Evolutionary conservation across 2,329 filamentous ascomycete genomes (phyloP).

Genomic region (Cladophialophora carrionii): DNA sequence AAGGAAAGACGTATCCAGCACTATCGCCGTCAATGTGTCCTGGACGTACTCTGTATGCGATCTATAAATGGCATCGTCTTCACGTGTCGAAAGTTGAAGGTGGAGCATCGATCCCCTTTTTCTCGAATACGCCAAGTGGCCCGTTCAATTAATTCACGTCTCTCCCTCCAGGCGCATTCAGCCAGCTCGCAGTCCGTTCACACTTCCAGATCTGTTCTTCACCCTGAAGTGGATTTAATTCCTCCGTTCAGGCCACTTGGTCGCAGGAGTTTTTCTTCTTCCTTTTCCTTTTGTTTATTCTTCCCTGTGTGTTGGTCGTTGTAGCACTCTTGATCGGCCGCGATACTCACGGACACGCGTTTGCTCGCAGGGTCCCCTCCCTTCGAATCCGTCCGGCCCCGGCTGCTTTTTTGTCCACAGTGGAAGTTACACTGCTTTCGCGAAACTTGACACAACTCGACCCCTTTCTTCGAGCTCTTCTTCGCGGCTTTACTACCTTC

Average conservation of each 20-base stretch:
- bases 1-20: not conserved
- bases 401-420: constrained; percentile 6
- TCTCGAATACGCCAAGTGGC: constrained; percentile 15
- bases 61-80: constrained; percentile 10
- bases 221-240: constrained; percentile 17
- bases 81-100: constrained; percentile 16
- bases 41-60: not conserved
- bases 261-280: constrained; percentile 19
- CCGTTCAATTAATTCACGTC: constrained; percentile 12
- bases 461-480: constrained; percentile 4
- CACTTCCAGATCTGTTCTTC: constrained; percentile 12
- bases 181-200: constrained; percentile 16
- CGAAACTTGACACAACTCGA: constrained; percentile 10
- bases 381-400: constrained; percentile 10
- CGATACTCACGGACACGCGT: constrained; percentile 9
- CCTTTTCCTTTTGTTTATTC: constrained; percentile 18
- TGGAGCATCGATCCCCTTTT: constrained; percentile 17
- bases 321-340: constrained; percentile 13
- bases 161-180: constrained; percentile 7
- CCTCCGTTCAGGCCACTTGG: constrained; percentile 25
- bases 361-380: constrained; percentile 4
- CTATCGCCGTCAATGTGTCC: not conserved
- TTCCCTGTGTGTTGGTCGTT: constrained; percentile 13
- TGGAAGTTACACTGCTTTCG: constrained; percentile 23
- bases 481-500: constrained; percentile 3